These are phyloP conservation scores for Hypoxylon sp. DNA, from an alignment of 2,329 filamentous ascomycete genomes.

Conservation along the genomic window DNA sequence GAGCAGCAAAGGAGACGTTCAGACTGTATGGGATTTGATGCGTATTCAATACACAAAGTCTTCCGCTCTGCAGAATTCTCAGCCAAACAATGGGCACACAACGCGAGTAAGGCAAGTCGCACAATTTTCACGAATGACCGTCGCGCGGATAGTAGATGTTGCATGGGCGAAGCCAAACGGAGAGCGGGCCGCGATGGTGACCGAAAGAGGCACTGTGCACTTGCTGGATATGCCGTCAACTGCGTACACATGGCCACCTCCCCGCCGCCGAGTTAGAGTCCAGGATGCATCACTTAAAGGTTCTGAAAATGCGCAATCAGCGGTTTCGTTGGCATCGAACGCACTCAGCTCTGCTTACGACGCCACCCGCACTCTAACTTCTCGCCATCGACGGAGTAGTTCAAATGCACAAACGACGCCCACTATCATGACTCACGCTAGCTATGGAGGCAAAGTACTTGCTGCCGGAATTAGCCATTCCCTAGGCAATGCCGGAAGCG, in stretches of 20 bases:
- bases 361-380: slow-evolving; percentile 73
- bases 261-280: slow-evolving; percentile 65
- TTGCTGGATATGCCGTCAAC: slow-evolving; percentile 87
- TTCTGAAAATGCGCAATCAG: slow-evolving; percentile 66
- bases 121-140: slow-evolving; percentile 91
- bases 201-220: slow-evolving; percentile 95
- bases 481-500: slow-evolving; percentile 78
- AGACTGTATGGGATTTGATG: slow-evolving; percentile 86
- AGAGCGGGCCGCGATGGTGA: slow-evolving; percentile 89
- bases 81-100: slow-evolving; percentile 63
- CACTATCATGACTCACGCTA: slow-evolving; percentile 71
- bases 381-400: slow-evolving; percentile 68
- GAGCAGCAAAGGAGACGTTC: slow-evolving; percentile 86
- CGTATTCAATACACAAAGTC: slow-evolving; percentile 74
- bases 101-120: slow-evolving; percentile 85
- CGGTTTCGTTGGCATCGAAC: slow-evolving; percentile 79
- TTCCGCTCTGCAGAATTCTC: slow-evolving; percentile 69
- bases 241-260: slow-evolving; percentile 90
- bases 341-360: slow-evolving; percentile 79
- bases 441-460: slow-evolving; percentile 79
- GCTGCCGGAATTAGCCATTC: slow-evolving; percentile 82
- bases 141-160: slow-evolving; percentile 90
- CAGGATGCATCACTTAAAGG: slow-evolving; percentile 63
- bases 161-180: slow-evolving; percentile 87
- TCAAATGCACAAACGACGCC: slow-evolving; percentile 60